These are phyloP conservation scores for Ustilago curta DNA, from an alignment of 1,284 basidiomycete species.

Conservation along the genomic window DNA sequence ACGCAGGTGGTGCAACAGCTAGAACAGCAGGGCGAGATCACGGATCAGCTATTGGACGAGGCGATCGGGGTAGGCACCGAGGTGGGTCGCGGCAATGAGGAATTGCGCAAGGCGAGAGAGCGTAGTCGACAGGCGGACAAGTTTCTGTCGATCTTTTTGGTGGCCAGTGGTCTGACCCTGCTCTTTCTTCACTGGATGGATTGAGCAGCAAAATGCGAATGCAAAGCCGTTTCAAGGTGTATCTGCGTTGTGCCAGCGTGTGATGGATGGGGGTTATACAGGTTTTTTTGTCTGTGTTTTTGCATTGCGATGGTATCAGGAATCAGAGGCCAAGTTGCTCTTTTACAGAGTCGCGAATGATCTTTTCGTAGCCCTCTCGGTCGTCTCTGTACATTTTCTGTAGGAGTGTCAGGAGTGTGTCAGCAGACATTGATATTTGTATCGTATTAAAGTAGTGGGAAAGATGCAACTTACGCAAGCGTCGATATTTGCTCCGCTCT, in stretches of 20 bases:
- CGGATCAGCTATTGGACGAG: constrained; percentile 88
- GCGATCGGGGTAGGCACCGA: constrained; percentile 83
- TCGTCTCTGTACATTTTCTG: constrained; percentile 68
- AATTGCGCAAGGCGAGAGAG: constrained; percentile 83
- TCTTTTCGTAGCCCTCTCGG: constrained; percentile 64
- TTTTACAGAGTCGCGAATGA: constrained; percentile 62
- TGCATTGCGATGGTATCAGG: not conserved
- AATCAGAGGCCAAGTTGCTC: constrained; percentile 65
- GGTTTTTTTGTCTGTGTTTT: too few species aligned
- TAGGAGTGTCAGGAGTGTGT: not conserved
- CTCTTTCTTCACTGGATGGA: constrained; percentile 80
- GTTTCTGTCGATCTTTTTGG: constrained; percentile 85
- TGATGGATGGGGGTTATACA: not conserved
- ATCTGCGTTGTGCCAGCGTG: not conserved
- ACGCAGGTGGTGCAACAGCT: constrained; percentile 87
- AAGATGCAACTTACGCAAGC: constrained; percentile 68
- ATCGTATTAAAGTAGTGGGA: too few species aligned
- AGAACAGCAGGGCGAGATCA: constrained; percentile 86
- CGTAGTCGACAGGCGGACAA: constrained; percentile 83
- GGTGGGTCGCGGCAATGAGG: constrained; percentile 86
- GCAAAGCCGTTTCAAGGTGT: not conserved
- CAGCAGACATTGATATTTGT: not conserved
- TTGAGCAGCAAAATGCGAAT: constrained; percentile 14
- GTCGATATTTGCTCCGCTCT: constrained; percentile 97
- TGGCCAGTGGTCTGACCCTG: constrained; percentile 85